Percentiles rank a stretch among this genome's conserved stretches.
Conservation (phyloP, 2,329 filamentous ascomycete genomes). For the Microcyclospora pomicola region DNA sequence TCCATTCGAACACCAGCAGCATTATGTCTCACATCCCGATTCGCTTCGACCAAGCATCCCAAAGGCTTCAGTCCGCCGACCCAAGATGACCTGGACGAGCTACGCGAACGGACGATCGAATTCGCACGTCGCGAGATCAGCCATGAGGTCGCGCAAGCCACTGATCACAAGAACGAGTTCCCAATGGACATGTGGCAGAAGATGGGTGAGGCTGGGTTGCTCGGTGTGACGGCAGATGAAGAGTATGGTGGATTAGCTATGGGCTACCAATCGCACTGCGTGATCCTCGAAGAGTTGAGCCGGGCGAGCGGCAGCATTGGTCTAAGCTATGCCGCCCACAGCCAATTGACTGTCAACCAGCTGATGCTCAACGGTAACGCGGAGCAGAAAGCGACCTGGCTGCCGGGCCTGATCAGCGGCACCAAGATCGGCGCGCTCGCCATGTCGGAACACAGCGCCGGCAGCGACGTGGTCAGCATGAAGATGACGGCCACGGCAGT, state of each 20-base stretch:
- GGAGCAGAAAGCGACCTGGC: constrained; percentile 65
- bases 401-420: constrained; percentile 70
- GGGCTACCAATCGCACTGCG: constrained; percentile 92
- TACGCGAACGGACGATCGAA: constrained; percentile 73
- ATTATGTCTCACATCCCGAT: constrained; percentile 7
- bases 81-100: constrained; percentile 59
- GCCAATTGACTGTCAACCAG: constrained; percentile 93
- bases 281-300: constrained; percentile 90
- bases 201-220: constrained; percentile 75
- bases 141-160: constrained; percentile 64
- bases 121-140: constrained; percentile 79
- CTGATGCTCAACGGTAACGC: constrained; percentile 72
- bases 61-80: constrained; percentile 55
- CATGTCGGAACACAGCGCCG: constrained; percentile 87
- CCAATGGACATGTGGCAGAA: constrained; percentile 87
- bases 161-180: constrained; percentile 80
- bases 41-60: constrained; percentile 56
- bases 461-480: constrained; percentile 93
- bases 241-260: constrained; percentile 78
- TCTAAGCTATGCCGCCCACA: constrained; percentile 89
- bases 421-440: constrained; percentile 74
- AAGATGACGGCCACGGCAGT: constrained; percentile 68
- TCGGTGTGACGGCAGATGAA: constrained; percentile 88
- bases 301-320: constrained; percentile 68
- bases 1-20: not conserved